Evolutionary conservation across 768 basidiomycete species (phyloP).

Genomic region (Candolleomyces aberdarensis): DNA sequence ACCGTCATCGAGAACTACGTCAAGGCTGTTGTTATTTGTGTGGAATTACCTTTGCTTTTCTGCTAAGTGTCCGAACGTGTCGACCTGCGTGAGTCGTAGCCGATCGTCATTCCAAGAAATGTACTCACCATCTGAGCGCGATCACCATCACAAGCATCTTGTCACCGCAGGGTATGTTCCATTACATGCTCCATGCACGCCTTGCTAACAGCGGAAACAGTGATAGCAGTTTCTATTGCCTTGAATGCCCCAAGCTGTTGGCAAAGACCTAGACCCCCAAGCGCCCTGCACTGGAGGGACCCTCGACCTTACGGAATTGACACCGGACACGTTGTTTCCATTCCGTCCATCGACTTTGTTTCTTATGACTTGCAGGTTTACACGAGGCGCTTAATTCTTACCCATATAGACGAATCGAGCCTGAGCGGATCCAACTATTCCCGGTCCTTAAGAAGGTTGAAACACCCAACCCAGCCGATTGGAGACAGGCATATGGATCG

Average conservation of each 20-base stretch:
- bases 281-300: conserved; percentile 19
- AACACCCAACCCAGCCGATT: conserved; percentile 18
- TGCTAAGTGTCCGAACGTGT: too few species aligned
- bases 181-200: not conserved
- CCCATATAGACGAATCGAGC: conserved; percentile 29
- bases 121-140: not conserved
- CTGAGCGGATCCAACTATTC: conserved; percentile 32
- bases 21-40: too few species aligned
- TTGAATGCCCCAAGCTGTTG: conserved; percentile 27
- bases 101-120: not conserved
- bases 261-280: conserved; percentile 13
- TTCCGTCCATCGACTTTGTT: conserved; percentile 30
- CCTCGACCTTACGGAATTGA: conserved; percentile 33
- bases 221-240: conserved; percentile 32
- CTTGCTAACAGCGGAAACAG: conserved; percentile 9
- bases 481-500: conserved; percentile 25
- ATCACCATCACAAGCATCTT: conserved; percentile 34
- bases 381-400: not conserved
- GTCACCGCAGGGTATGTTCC: conserved; percentile 29
- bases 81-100: conserved; percentile 14
- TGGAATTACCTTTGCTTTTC: too few species aligned
- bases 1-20: too few species aligned
- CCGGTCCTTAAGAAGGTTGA: conserved; percentile 5
- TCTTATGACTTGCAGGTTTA: conserved; percentile 20
- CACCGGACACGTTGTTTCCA: conserved; percentile 31